Base-by-base conservation (phyloP, 1,284 basidiomycete species). In the Termitomyces sp. region DNA sequence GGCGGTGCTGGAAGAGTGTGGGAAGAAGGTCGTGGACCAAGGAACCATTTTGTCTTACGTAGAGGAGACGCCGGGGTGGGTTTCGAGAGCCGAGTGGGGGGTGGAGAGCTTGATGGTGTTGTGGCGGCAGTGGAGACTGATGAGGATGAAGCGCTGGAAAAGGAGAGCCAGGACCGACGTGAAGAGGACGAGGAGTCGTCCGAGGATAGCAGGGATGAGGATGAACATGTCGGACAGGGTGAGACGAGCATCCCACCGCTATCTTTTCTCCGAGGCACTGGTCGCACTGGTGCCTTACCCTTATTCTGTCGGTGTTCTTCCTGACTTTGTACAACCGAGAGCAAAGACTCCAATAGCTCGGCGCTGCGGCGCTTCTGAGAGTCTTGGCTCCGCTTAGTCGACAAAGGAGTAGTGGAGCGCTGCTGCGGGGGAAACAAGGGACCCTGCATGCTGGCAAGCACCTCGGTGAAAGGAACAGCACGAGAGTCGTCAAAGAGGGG, bases 361-460 rank as follows among this genome's bases (percentile, higher is more conserved):
- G 55, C 59, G 43, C 70, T 58, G 28, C 61, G 61, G 8, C 56
- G 68, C 49, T 59, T 70, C 55, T 58, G 64, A 6, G 2, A 12
- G 12, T 55, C 62, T 51, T 59, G 44, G 55, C 56, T 52, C 13
- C 53, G 52, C 47, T 30, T 53, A 6, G 24, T 49, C 1, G 59
- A 57, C 30, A 56, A 28, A 48, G 52, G 33, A 57, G 54, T 53
- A 56, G 61, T 52, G 53, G 64, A 21, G 42, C 54, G 55, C n/a
- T 56, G 72, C 47, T 78, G 73, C 12, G 64, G 59, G 3, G 77
- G 81, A 61, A 87, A 87, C 19, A 87, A 71, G 3, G 74, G 70
- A 7, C 85, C 85, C 28, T 79, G 73, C 79, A 86, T 84, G 63
- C 78, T 75, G 30, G 67, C 65, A 44, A 84, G 67, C 47, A 87